Base-by-base conservation (phyloP, 495 filamentous ascomycete species). In the Filosporella fistucella region DNA sequence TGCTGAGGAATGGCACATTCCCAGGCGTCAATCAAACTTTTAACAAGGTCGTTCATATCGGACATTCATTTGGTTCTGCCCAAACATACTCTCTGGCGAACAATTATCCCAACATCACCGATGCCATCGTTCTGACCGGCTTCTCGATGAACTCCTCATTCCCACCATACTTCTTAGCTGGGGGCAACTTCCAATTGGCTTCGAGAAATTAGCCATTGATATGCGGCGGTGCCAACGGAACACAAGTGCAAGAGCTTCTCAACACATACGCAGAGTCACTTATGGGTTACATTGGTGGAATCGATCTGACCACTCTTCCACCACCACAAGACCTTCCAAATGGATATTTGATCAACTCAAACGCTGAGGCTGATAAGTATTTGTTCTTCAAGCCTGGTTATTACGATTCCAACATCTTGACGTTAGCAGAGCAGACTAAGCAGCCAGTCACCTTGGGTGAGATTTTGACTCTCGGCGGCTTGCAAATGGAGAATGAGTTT, bases 41-140 rank as follows among this genome's bases (percentile, higher is more conserved):
- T 53, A 45, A 56, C 37, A 80, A 77, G 44, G 51, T 82, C 41
- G 68, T 77, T 13, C 77, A 84, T 48, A 72, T 82, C 10, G 81
- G 81, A 17, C 76, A 80, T 61, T 68, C 63, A n/a, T 78, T 69
- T 57, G 74, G 76, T 35, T 74, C 71, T 2, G 43, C 68, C 11
- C 67, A 69, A 40, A 67, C 65, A 16, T 72, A 71, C 52, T 58
- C 63, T 29, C 59, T 83, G 16, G 63, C 68, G 3, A 66, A 68
- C 14, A 62, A 60, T 46, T 65, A 80, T 49, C 79, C 79, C 4
- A 57, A 62, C 40, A 57, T 73, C 45, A 74, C 75, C 1, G 77
- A 84, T 55, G 79, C 68, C 6, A 61, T 83, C 24, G 61, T 80
- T 23, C 64, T 85, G 24, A 81, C 77, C 6, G 80, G 81, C 5